A percentile compares a stretch with the other conserved stretches of the same genome.
Evolutionary conservation across 169 alveolate species (phyloP).

Genomic region (Eimeria sp.): DNA sequence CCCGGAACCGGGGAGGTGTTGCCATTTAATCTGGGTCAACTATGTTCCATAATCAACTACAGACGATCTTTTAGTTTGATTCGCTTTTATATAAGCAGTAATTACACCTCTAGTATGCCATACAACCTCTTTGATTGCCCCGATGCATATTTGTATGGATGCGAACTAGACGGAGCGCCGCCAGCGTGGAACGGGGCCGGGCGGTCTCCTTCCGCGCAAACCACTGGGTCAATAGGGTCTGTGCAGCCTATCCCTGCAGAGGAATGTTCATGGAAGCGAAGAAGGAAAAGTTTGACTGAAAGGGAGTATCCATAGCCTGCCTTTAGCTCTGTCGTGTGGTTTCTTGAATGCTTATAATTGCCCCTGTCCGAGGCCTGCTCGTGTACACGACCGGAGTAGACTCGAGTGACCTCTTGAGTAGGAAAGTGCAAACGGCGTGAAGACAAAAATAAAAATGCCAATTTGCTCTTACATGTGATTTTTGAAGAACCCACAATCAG

Average conservation of each 20-base stretch:
- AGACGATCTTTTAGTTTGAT: too few relatives aligned
- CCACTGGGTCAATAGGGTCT: conserved; percentile 4
- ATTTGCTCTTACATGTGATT: background rate
- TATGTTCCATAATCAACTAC: too few relatives aligned
- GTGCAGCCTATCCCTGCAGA: background rate
- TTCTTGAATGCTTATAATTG: background rate
- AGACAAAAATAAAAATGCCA: background rate
- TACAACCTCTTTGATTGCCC: background rate
- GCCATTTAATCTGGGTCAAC: too few relatives aligned
- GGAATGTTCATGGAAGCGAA: background rate
- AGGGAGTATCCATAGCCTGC: background rate
- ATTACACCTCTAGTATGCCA: too few relatives aligned
- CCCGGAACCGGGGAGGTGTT: too few relatives aligned
- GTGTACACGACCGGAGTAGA: background rate
- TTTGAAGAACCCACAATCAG: background rate
- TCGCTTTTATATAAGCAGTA: too few relatives aligned
- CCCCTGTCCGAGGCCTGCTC: background rate
- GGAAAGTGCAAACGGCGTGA: background rate
- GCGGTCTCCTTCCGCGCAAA: conserved; percentile 11
- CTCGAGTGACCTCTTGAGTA: conserved; percentile 6
- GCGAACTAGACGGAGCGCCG: background rate
- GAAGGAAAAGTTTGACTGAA: background rate
- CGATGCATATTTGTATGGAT: background rate
- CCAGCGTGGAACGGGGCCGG: background rate
- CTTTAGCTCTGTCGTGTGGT: background rate